A percentile compares a stretch with the other conserved stretches of the same genome.
phyloP scores from a whole-genome alignment of 2,329 filamentous ascomycete species.

The Phyllosticta citriasiana region DNA sequence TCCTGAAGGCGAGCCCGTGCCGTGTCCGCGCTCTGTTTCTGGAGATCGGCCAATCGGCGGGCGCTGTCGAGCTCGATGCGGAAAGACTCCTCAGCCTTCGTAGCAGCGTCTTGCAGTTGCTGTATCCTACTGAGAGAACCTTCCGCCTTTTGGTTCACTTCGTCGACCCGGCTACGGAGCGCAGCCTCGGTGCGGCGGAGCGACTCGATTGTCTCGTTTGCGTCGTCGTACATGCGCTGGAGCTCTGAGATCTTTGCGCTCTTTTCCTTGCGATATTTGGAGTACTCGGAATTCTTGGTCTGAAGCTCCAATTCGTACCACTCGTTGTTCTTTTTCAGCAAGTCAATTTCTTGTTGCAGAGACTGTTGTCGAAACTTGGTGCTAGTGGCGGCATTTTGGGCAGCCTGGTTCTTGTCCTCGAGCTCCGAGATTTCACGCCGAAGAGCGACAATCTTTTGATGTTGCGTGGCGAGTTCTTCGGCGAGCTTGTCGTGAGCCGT shows the following conservation, averaged over 20 bases:
- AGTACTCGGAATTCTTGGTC: conserved; percentile 74
- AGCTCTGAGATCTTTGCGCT: conserved; percentile 79
- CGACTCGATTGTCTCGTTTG: conserved; percentile 63
- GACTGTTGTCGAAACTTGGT: conserved; percentile 87
- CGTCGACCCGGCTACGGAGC: conserved; percentile 70
- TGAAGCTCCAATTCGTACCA: conserved; percentile 90
- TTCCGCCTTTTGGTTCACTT: conserved; percentile 77
- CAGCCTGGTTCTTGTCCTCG: conserved; percentile 74
- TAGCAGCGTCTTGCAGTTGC: conserved; percentile 72
- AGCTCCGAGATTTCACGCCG: conserved; percentile 71
- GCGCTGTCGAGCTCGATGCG: conserved; percentile 76
- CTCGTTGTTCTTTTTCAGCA: conserved; percentile 81
- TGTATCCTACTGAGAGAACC: conserved; percentile 74
- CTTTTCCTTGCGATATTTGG: conserved; percentile 92
- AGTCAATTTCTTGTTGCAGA: conserved; percentile 79
- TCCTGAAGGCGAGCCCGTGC: conserved; percentile 61
- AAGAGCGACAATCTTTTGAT: conserved; percentile 76
- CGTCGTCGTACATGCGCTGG: conserved; percentile 80
- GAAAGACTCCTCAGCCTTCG: conserved; percentile 76
- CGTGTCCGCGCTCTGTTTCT: conserved; percentile 64
- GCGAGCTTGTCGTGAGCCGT: conserved; percentile 76
- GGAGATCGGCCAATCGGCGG: conserved; percentile 70
- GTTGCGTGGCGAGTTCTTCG: conserved; percentile 77
- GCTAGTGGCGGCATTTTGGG: conserved; percentile 68
- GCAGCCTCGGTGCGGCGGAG: conserved; percentile 71